Conservation (phyloP, 202 grass and related monocot species). For the Setaria viridis region DNA sequence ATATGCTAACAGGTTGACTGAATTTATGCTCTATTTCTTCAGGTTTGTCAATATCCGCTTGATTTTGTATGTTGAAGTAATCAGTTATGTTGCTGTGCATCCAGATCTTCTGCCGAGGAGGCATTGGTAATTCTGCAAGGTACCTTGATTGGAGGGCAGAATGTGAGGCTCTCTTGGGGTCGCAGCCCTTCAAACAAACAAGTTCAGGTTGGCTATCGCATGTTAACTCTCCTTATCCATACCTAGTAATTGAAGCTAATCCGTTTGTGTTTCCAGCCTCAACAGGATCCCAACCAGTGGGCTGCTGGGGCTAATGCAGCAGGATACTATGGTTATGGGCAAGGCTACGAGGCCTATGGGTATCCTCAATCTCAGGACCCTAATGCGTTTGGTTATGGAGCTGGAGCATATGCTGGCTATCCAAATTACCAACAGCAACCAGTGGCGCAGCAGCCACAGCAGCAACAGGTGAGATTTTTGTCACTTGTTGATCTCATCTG, state of each 20-base stretch:
- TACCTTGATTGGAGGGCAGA: slow-evolving; percentile 73
- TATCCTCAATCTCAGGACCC: slow-evolving; percentile 69
- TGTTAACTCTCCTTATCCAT: neutral
- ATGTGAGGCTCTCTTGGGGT: slow-evolving; percentile 91
- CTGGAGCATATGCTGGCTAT: slow-evolving; percentile 66
- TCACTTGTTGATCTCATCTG: neutral
- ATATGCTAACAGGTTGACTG: slow-evolving; percentile 71
- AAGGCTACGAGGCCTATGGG: slow-evolving; percentile 65
- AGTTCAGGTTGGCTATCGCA: slow-evolving; percentile 36
- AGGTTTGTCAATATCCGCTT: neutral
- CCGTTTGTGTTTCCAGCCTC: slow-evolving; percentile 41
- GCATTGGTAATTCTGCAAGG: slow-evolving; percentile 77
- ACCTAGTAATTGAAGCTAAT: neutral
- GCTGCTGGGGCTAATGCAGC: slow-evolving; percentile 40
- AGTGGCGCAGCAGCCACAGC: slow-evolving; percentile 58
- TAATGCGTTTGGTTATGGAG: slow-evolving; percentile 65
- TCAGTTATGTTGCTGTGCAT: slow-evolving; percentile 3
- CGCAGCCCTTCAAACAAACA: slow-evolving; percentile 79
- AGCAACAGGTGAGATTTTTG: slow-evolving; percentile 59
- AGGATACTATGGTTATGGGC: slow-evolving; percentile 67
- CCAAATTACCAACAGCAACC: slow-evolving; percentile 67
- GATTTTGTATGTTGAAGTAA: neutral
- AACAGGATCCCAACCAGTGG: slow-evolving; percentile 71
- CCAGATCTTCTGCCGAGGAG: slow-evolving; percentile 76
- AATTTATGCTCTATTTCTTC: neutral